These are phyloP conservation scores for Melanogaster broomeanus DNA, from an alignment of 768 basidiomycete species.

Conservation along the genomic window DNA sequence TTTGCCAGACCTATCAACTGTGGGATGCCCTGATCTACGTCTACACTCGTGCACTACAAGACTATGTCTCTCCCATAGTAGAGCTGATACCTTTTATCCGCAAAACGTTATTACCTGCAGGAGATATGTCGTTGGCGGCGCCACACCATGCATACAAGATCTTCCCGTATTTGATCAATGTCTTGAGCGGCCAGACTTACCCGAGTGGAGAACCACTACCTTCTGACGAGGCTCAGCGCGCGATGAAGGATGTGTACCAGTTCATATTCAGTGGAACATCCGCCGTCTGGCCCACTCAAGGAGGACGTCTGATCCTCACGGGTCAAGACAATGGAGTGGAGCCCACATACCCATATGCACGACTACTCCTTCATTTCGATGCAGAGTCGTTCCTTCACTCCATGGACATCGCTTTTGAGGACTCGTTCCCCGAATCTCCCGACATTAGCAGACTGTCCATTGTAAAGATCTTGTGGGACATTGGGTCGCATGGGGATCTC, in stretches of 20 bases:
- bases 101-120: slow-evolving; percentile 23
- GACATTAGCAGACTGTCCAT: slow-evolving; percentile 77
- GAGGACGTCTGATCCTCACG: slow-evolving; percentile 73
- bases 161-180: slow-evolving; percentile 82
- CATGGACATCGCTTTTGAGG: slow-evolving; percentile 94
- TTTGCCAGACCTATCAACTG: slow-evolving; percentile 81
- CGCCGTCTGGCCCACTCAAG: slow-evolving; percentile 76
- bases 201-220: slow-evolving; percentile 79
- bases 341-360: slow-evolving; percentile 88
- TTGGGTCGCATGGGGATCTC: slow-evolving; percentile 55
- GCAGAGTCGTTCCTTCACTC: slow-evolving; percentile 93
- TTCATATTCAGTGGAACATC: slow-evolving; percentile 88
- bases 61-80: slow-evolving; percentile 88
- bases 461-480: slow-evolving; percentile 82
- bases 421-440: slow-evolving; percentile 73
- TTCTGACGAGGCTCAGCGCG: slow-evolving; percentile 61
- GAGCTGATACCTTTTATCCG: slow-evolving; percentile 80
- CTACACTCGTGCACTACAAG: slow-evolving; percentile 83
- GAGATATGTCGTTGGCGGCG: neutral
- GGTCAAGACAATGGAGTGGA: slow-evolving; percentile 73
- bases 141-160: slow-evolving; percentile 84
- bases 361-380: slow-evolving; percentile 83
- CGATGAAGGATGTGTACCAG: slow-evolving; percentile 72
- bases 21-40: slow-evolving; percentile 96
- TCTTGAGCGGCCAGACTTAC: slow-evolving; percentile 81